These are phyloP conservation scores for Tolypocladium amazonense DNA, from an alignment of 2,329 filamentous ascomycete genomes.

Conservation along the genomic window DNA sequence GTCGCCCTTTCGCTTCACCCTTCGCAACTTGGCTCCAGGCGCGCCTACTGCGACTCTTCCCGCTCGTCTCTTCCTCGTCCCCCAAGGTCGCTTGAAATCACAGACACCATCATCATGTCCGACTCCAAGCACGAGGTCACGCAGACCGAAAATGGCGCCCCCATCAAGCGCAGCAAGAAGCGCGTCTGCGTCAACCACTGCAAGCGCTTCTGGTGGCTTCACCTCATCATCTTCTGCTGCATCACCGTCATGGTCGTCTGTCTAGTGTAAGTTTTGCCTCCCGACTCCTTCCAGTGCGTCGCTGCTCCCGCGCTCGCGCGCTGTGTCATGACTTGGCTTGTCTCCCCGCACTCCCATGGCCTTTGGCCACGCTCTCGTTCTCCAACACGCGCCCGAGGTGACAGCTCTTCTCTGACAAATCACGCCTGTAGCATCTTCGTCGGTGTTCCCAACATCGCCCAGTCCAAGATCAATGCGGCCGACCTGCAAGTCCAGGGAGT, in stretches of 20 bases:
- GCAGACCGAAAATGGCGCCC: constrained; percentile 22
- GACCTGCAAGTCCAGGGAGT: constrained; percentile 41
- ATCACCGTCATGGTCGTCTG: constrained; percentile 45
- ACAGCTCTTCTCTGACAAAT: not conserved
- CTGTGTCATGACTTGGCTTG: not conserved
- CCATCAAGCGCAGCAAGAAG: constrained; percentile 20
- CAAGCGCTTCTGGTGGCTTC: constrained; percentile 50
- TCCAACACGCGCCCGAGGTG: not conserved
- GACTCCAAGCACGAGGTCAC: constrained; percentile 22
- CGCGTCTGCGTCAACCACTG: constrained; percentile 34
- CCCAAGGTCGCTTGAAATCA: not conserved
- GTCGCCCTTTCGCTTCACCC: not conserved
- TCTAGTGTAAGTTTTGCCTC: constrained; percentile 40
- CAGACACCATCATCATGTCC: constrained; percentile 19
- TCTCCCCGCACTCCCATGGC: not conserved
- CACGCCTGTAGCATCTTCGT: constrained; percentile 39
- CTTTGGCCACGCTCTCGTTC: not conserved
- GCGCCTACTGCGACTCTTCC: not conserved
- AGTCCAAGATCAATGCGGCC: constrained; percentile 43
- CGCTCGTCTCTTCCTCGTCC: not conserved
- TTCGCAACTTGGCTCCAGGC: not conserved
- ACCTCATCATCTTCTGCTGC: constrained; percentile 39
- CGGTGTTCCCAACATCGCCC: constrained; percentile 44
- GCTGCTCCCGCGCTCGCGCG: not conserved
- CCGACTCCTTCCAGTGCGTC: not conserved